phyloP scores from a whole-genome alignment of 208 protist genomes.

The Porcisia deanei region DNA sequence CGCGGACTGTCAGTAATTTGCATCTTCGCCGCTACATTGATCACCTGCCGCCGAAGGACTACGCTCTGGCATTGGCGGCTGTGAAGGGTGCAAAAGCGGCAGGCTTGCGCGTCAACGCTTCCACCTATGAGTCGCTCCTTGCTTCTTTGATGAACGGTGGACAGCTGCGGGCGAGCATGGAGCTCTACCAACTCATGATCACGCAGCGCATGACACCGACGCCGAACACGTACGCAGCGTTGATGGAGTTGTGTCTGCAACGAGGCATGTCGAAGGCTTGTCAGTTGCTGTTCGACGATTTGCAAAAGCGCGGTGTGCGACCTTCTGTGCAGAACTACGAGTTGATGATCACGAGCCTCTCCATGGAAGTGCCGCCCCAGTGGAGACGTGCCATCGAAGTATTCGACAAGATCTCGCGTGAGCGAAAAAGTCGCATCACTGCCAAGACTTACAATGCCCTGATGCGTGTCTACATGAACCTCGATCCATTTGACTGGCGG shows the following conservation, averaged over 20 bases:
- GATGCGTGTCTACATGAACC: slow-evolving; percentile 88
- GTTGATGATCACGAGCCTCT: slow-evolving; percentile 72
- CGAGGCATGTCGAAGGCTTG: slow-evolving; percentile 59
- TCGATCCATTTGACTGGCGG: slow-evolving; percentile 89
- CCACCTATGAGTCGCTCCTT: slow-evolving; percentile 74
- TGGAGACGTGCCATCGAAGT: slow-evolving; percentile 80
- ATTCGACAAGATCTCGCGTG: slow-evolving; percentile 78
- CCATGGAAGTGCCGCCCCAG: slow-evolving; percentile 69
- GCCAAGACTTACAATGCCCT: slow-evolving; percentile 86
- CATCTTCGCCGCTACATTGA: slow-evolving; percentile 75
- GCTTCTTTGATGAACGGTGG: slow-evolving; percentile 58
- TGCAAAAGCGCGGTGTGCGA: slow-evolving; percentile 57
- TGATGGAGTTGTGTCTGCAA: slow-evolving; percentile 84
- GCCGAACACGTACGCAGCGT: slow-evolving; percentile 60
- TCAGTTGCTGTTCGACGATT: slow-evolving; percentile 73
- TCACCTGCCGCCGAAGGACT: slow-evolving; percentile 49
- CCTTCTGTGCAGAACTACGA: slow-evolving; percentile 71
- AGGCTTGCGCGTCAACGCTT: slow-evolving; percentile 58
- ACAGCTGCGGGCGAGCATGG: slow-evolving; percentile 79
- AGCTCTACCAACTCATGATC: slow-evolving; percentile 73
- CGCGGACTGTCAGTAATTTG: slow-evolving; percentile 79
- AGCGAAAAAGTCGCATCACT: slow-evolving; percentile 42
- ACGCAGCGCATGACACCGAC: slow-evolving; percentile 62
- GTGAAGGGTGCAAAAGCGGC: slow-evolving; percentile 58
- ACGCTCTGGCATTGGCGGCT: slow-evolving; percentile 57